These are phyloP conservation scores for Areca catechu DNA, from an alignment of 176 grass and related monocot species.

Conservation along the genomic window DNA sequence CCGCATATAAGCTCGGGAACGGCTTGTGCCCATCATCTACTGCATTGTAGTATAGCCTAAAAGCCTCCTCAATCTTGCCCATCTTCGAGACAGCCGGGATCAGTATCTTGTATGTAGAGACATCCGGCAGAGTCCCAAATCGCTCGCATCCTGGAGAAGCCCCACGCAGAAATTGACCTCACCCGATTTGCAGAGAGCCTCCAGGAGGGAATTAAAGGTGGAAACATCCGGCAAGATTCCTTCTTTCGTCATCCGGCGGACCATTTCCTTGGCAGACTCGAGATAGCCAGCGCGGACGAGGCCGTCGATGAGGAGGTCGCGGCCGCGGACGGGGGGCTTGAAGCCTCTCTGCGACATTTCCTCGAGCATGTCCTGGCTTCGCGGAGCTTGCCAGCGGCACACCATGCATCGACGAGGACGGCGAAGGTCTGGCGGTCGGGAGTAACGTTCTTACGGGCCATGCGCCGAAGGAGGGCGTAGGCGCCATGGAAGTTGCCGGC, in stretches of 20 bases:
- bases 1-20: slow-evolving; percentile 80
- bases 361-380: slow-evolving; percentile 91
- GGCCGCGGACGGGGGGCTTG: slow-evolving; percentile 64
- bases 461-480: slow-evolving; percentile 84
- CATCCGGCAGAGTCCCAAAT: slow-evolving; percentile 69
- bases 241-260: slow-evolving; percentile 91
- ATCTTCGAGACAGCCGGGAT: slow-evolving; percentile 74
- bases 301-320: slow-evolving; percentile 75
- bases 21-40: slow-evolving; percentile 73
- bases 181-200: slow-evolving; percentile 58
- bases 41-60: slow-evolving; percentile 56
- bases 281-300: slow-evolving; percentile 72
- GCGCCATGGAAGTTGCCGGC: slow-evolving; percentile 67
- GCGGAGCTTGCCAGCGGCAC: slow-evolving; percentile 68
- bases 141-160: slow-evolving; percentile 57
- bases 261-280: slow-evolving; percentile 76
- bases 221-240: slow-evolving; percentile 74
- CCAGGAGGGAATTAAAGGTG: slow-evolving; percentile 81
- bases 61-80: slow-evolving; percentile 72
- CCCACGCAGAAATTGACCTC: slow-evolving; percentile 49
- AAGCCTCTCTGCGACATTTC: slow-evolving; percentile 76
- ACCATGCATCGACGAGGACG: slow-evolving; percentile 89
- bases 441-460: slow-evolving; percentile 57
- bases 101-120: slow-evolving; percentile 91
- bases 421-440: slow-evolving; percentile 76